A percentile compares a stretch with the other conserved stretches of the same genome.
Evolutionary conservation across 2,329 filamentous ascomycete species (phyloP).

Genomic region (Fusarium sp.): DNA sequence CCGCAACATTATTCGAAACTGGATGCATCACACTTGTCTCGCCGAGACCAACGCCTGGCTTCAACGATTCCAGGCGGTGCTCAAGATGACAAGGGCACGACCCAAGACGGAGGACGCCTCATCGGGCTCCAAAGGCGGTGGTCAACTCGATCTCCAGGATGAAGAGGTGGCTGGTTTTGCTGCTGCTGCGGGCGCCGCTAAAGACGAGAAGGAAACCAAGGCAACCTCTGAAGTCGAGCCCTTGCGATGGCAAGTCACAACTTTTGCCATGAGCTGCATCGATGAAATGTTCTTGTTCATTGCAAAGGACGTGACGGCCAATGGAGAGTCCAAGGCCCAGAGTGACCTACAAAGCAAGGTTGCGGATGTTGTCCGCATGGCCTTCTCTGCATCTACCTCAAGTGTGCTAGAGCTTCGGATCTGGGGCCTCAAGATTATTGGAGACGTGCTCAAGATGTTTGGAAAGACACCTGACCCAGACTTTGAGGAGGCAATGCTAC

Average conservation of each 20-base stretch:
- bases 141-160: conserved; percentile 85
- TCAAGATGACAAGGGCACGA: conserved; percentile 86
- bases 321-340: conserved; percentile 83
- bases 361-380: conserved; percentile 94
- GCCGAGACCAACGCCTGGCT: conserved; percentile 88
- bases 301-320: conserved; percentile 80
- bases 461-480: conserved; percentile 95
- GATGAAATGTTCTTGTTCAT: conserved; percentile 85
- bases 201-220: conserved; percentile 66
- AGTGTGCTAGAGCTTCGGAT: conserved; percentile 91
- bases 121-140: conserved; percentile 59
- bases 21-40: conserved; percentile 91
- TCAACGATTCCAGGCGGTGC: conserved; percentile 85
- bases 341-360: conserved; percentile 83
- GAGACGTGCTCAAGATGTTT: conserved; percentile 94
- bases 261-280: conserved; percentile 92
- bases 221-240: conserved; percentile 80
- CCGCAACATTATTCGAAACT: conserved; percentile 89
- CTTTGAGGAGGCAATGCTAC: conserved; percentile 94
- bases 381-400: conserved; percentile 96
- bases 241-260: conserved; percentile 93
- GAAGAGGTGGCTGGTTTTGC: conserved; percentile 98
- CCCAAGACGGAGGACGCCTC: conserved; percentile 64
- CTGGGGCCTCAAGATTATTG: conserved; percentile 93
- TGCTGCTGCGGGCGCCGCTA: conserved; percentile 72